Percentiles rank a stretch among this genome's conserved stretches.
These are phyloP conservation scores for Alternaria arborescens DNA, from an alignment of 2,329 filamentous ascomycete species.

Conservation along the genomic window DNA sequence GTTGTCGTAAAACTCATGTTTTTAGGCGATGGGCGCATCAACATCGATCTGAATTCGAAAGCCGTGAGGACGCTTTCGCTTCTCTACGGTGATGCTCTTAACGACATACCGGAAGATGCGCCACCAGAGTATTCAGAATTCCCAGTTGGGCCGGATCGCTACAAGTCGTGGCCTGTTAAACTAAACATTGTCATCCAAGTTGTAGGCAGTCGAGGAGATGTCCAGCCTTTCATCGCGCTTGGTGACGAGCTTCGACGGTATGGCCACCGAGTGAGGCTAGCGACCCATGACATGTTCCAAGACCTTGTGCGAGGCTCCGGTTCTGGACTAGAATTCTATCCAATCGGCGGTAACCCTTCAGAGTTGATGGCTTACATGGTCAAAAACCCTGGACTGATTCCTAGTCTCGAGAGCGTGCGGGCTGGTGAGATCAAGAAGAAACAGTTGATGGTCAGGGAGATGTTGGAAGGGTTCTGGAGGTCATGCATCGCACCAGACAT, in stretches of 20 bases:
- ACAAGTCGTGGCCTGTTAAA: background rate
- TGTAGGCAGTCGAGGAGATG: conserved; percentile 62
- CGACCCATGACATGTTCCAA: conserved; percentile 32
- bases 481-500: conserved; percentile 48
- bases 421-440: conserved; percentile 45
- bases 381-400: conserved; percentile 55
- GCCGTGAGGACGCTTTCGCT: conserved; percentile 4
- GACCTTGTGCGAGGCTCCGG: conserved; percentile 26
- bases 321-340: conserved; percentile 47
- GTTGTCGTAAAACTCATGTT: background rate
- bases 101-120: background rate
- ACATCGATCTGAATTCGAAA: conserved; percentile 15
- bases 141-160: background rate
- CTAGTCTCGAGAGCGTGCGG: conserved; percentile 30
- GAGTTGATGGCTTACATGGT: conserved; percentile 62
- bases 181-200: conserved; percentile 66
- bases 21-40: conserved; percentile 14
- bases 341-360: conserved; percentile 43
- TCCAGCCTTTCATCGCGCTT: conserved; percentile 68
- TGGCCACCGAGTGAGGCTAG: conserved; percentile 39
- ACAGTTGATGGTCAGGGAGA: conserved; percentile 34
- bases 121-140: background rate
- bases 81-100: conserved; percentile 1
- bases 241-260: conserved; percentile 57
- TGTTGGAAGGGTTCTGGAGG: conserved; percentile 39